These are phyloP conservation scores for Nemania serpens DNA, from an alignment of 2,329 filamentous ascomycete species.

Conservation along the genomic window DNA sequence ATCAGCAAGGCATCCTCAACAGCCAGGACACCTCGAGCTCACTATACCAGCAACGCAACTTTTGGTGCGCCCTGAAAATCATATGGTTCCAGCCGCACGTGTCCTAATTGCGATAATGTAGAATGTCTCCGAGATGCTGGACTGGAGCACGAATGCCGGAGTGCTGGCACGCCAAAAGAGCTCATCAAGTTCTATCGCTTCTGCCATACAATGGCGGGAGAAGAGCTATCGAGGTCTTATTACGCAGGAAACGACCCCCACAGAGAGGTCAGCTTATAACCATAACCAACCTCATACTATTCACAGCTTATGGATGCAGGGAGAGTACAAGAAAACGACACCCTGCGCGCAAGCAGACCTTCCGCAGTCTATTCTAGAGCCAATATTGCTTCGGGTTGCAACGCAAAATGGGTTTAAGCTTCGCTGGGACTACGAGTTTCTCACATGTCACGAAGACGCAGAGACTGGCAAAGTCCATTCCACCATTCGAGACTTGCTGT, in stretches of 20 bases:
- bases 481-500: constrained; percentile 17
- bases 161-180: constrained; percentile 15
- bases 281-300: background rate
- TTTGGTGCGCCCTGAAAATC: constrained; percentile 12
- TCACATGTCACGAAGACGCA: constrained; percentile 10
- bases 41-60: constrained; percentile 22
- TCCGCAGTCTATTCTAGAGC: constrained; percentile 25
- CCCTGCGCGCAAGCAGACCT: constrained; percentile 24
- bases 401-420: constrained; percentile 26
- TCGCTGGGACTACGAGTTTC: constrained; percentile 25
- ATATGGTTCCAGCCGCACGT: background rate
- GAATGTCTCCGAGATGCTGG: constrained; percentile 26
- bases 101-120: background rate
- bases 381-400: constrained; percentile 21
- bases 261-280: constrained; percentile 9
- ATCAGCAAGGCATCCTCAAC: constrained; percentile 24
- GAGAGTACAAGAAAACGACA: constrained; percentile 20
- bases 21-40: constrained; percentile 22
- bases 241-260: constrained; percentile 19
- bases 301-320: constrained; percentile 8
- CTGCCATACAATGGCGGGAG: constrained; percentile 21
- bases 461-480: constrained; percentile 21
- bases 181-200: constrained; percentile 25
- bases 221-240: constrained; percentile 23
- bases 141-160: constrained; percentile 16